phyloP scores from a whole-genome alignment of 352 stramenopile species.

The Phytophthora capsici region DNA sequence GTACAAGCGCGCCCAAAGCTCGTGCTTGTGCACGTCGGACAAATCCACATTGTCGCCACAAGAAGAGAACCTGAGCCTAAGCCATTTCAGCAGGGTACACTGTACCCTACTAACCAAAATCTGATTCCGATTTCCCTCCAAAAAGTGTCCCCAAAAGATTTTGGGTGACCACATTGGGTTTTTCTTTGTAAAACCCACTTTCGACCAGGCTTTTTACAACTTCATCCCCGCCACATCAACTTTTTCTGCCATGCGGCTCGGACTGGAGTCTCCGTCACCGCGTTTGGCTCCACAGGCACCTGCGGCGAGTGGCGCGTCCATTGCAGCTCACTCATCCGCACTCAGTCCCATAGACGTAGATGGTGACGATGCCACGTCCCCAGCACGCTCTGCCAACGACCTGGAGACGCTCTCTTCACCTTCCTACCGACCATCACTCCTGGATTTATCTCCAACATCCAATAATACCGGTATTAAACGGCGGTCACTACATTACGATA shows the following conservation, averaged over 20 bases:
- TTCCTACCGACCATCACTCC: slow-evolving; percentile 29
- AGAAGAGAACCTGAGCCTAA: background rate
- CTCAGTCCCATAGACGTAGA: slow-evolving; percentile 40
- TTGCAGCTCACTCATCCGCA: slow-evolving; percentile 9
- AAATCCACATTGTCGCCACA: slow-evolving; percentile 8
- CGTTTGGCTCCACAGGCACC: slow-evolving; percentile 8
- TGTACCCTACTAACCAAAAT: too few relatives aligned
- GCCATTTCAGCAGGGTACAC: background rate
- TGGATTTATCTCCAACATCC: background rate
- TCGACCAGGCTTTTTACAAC: too few relatives aligned
- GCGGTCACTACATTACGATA: slow-evolving; percentile 2
- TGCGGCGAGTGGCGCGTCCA: background rate
- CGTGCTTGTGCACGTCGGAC: slow-evolving; percentile 7
- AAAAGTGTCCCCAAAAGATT: too few relatives aligned
- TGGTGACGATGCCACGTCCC: slow-evolving; percentile 17
- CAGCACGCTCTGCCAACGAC: background rate
- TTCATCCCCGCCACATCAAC: background rate
- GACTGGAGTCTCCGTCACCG: slow-evolving; percentile 17
- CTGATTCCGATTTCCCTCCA: too few relatives aligned
- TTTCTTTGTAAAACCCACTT: too few relatives aligned
- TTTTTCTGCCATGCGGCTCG: slow-evolving; percentile 31
- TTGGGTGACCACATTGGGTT: too few relatives aligned
- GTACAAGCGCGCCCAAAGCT: slow-evolving; percentile 1
- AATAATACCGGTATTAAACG: slow-evolving; percentile 7
- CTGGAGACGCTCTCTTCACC: background rate